Evolutionary conservation across 108 stramenopile species (phyloP), one percentile per base, ranked within the genome.

Genomic region (Skeletonema marinoi): DNA sequence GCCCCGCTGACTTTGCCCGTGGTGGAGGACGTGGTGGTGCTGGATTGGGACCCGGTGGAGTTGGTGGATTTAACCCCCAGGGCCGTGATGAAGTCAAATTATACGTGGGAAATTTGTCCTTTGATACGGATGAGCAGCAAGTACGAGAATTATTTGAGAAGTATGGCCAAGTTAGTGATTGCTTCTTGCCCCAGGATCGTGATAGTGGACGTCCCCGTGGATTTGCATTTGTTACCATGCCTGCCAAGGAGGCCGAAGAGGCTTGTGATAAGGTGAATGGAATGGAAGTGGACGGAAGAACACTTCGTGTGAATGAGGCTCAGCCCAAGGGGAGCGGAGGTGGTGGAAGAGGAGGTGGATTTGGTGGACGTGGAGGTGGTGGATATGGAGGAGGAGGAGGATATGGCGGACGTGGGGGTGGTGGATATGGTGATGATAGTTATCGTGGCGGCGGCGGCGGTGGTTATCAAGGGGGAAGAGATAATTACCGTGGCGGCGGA

Each of bases 141-240:
- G 78, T 92, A 1, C 25, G 88, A 19, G 62, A 65, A 10, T 25
- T 85, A 66, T 92, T 92, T 68, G 86, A 81, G 66, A 78, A 86
- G 85, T 78, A 75, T 61, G 87, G 87, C 0, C 16, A 41, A 4
- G 83, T 90, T 6, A 77, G 61, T 32, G 86, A 85, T 74, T 82
- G 85, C 71, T 87, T 85, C 71, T 73, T 90, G 50, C 85, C 87
- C 16, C 78, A 77, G 32, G 81, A 88, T 72, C 62, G 86, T 29
- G 86, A 86, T 61, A 35, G 74, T 39, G 84, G 84, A 17, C 64
- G 73, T 35, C 68, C 70, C 4, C 78, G 87, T 54, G 92, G 89
- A n/a, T 90, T 89, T 75, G 92, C 81, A 6, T 93, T 93, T 69
- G 88, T 93, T 29, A 88, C 87, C 62, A 88, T 88, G 87, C 74